phyloP scores from a whole-genome alignment of 192 early-diverging fungal species.

The Rhizophlyctis rosea region DNA sequence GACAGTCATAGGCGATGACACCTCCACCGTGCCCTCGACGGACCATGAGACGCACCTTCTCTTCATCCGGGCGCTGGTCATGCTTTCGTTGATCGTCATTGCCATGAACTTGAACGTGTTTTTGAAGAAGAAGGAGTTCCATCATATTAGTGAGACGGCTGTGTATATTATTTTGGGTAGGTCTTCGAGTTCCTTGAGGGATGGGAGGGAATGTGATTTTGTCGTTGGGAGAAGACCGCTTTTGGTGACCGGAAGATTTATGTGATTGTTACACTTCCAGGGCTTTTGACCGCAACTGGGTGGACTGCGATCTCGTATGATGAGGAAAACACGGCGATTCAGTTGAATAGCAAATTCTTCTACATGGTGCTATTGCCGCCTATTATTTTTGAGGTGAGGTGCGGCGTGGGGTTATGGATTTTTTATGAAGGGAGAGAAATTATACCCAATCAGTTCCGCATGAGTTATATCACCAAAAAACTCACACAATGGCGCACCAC shows the following conservation, averaged over 20 bases:
- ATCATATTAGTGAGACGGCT: slow-evolving; percentile 53
- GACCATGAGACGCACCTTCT: slow-evolving; percentile 28
- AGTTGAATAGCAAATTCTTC: slow-evolving; percentile 53
- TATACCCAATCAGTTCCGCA: too few relatives aligned
- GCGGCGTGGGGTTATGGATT: background rate
- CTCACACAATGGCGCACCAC: background rate
- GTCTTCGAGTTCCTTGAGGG: slow-evolving; percentile 7
- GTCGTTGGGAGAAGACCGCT: background rate
- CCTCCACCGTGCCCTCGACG: background rate
- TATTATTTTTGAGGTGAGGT: slow-evolving; percentile 54
- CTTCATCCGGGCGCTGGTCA: slow-evolving; percentile 47
- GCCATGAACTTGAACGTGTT: slow-evolving; percentile 52
- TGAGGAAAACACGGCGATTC: slow-evolving; percentile 43
- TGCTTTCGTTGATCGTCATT: slow-evolving; percentile 50
- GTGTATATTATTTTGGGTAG: slow-evolving; percentile 51
- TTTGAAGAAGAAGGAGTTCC: slow-evolving; percentile 54
- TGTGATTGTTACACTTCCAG: slow-evolving; percentile 16
- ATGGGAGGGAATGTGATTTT: background rate
- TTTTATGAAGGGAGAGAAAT: too few relatives aligned
- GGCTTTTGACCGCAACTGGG: slow-evolving; percentile 46
- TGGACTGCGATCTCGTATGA: slow-evolving; percentile 51
- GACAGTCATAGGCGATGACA: background rate
- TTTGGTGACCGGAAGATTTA: background rate
- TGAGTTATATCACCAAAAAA: too few relatives aligned
- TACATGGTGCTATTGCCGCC: slow-evolving; percentile 62